Evolutionary conservation across 2,329 filamentous ascomycete genomes (phyloP), one percentile per base, ranked within the genome.

Genomic region (Colletotrichum theobromicola): DNA sequence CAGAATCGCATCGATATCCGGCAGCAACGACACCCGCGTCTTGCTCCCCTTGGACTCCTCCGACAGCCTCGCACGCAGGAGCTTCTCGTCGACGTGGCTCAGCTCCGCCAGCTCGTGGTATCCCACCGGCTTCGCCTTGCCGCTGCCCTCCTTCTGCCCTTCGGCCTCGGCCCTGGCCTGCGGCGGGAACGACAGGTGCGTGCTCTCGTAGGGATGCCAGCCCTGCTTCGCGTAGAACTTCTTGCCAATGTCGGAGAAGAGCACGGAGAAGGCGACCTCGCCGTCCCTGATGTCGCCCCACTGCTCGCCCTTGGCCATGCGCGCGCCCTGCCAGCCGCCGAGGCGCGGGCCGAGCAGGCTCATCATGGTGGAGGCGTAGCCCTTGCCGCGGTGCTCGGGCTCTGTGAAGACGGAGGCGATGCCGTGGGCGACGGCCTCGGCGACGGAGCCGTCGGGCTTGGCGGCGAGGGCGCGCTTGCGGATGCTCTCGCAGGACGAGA

Each of bases 211-310:
- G 0, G 92, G 88, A 63, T 91, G 88, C 96, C 96, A 98, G 60
- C 95, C 95, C 76, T 91, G 88, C 35, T 87, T 88, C 5, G 93
- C 90, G 84, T 98, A 98, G 84, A 95, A 98, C 50, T 87, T 86
- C 86, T 95, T 94, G 24, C 96, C 95, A 77, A 97, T 95, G 79
- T 97, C 95, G 10, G 95, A 98, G 83, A 93, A 98, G 10, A 98
- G 87, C 9, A 97, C 90, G 1, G 94, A 96, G 83, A 96, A 97
- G 16, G 83, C 76, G 82, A 88, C 81, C 80, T 82, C 77, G 82
- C 80, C 62, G 28, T 80, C 46, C 77, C 79, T 65, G 42, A 74
- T 67, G 28, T 67, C 63, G 12, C 62, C 62, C 67, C 72, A 74
- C 76, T 26, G 78, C 55, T 84, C 78, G 46, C 76, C 75, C 2